A percentile compares a stretch with the other conserved stretches of the same genome.
phyloP scores from a whole-genome alignment of 1,139 yeast species.

The Candida dubliniensis region DNA sequence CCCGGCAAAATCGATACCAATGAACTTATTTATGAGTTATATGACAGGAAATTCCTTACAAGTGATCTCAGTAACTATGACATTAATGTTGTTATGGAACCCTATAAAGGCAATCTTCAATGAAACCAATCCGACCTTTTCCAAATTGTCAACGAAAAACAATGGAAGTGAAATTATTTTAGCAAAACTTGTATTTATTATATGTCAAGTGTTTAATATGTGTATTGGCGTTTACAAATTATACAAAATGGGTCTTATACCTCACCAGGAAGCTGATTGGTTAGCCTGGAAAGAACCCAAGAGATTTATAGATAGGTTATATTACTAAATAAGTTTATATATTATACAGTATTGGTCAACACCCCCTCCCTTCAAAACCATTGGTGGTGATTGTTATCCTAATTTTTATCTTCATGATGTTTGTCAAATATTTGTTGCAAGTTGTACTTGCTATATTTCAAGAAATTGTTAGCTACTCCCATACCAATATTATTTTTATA shows the following conservation, averaged over 20 bases:
- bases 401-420: slow-evolving; percentile 16
- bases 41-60: slow-evolving; percentile 93
- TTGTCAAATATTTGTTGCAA: slow-evolving; percentile 64
- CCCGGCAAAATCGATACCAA: slow-evolving; percentile 84
- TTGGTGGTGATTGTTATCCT: neutral
- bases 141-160: slow-evolving; percentile 33
- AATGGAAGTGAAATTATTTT: slow-evolving; percentile 43
- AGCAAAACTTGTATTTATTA: slow-evolving; percentile 40
- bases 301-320: slow-evolving; percentile 31
- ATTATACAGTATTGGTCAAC: neutral
- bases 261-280: slow-evolving; percentile 89
- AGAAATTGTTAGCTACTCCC: slow-evolving; percentile 72
- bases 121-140: slow-evolving; percentile 50
- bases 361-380: too few relatives aligned
- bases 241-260: slow-evolving; percentile 86
- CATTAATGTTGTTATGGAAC: slow-evolving; percentile 75
- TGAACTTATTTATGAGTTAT: slow-evolving; percentile 87
- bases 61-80: slow-evolving; percentile 88
- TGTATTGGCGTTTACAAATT: slow-evolving; percentile 83
- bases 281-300: slow-evolving; percentile 67
- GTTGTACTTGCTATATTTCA: slow-evolving; percentile 54
- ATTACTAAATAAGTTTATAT: slow-evolving; percentile 4
- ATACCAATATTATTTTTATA: slow-evolving; percentile 81
- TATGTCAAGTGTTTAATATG: slow-evolving; percentile 65
- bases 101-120: slow-evolving; percentile 73